Evolutionary conservation across 257 asterid genomes (phyloP), one percentile per base, ranked within the genome.

Genomic region (Ehretia macrophylla): DNA sequence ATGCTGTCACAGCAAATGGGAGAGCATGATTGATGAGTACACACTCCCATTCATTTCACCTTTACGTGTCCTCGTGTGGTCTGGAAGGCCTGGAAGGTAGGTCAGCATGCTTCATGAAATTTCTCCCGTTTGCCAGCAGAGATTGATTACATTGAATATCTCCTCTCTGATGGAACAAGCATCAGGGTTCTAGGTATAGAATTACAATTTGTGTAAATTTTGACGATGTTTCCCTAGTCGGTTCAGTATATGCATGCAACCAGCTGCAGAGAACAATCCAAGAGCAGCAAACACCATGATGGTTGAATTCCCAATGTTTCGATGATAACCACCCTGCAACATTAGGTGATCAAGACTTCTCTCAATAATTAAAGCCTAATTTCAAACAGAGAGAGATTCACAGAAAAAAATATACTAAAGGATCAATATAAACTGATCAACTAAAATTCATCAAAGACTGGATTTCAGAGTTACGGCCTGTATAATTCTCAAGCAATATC

Each of bases 181-280:
- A 6, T 27, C 35, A 27, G 6, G 35, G 6, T 27, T 27, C 32
- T 14, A 16, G n/a, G 20, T 22, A 42, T 38, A 8, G 45, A 6
- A 63, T 80, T 81, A 89, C 75, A 77, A 74, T 74, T 69, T 73
- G 65, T 69, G 89, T 75, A 76, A 74, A 53, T 79, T 78, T 62
- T 79, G 92, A 72, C 81, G 85, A 60, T 84, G 94, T 76, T 81
- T 84, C 49, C 90, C 97, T 72, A 82, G 74, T 49, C 71, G 86
- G 65, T 71, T 84, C 64, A 90, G 73, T 68, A 79, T 60, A 77
- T 79, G 68, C 95, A 90, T 84, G 80, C 95, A 84, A 52, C 83
- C 79, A 58, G 90, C 95, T 19, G 92, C 85, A 9, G 93, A 77
- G 65, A 84, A 84, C 22, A 86, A 74, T 56, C 90, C 81, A 39